Conservation (phyloP, 2,329 filamentous ascomycete species). For the Rhynchosporium secalis region DNA sequence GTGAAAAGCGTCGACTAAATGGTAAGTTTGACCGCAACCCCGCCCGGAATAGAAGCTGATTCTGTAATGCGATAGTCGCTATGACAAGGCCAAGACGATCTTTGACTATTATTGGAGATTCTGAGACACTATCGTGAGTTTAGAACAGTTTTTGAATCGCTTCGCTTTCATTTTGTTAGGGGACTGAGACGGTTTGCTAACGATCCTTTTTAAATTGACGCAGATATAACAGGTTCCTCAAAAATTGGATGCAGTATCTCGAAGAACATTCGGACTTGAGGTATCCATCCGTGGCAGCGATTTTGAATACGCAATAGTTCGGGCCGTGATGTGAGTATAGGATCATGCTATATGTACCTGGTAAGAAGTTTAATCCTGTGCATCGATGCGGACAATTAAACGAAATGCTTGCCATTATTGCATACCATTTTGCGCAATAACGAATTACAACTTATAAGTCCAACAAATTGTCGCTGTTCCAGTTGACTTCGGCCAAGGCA, state of each 20-base stretch:
- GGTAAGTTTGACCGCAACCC: slow-evolving; percentile 55
- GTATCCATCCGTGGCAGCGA: slow-evolving; percentile 67
- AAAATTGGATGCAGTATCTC: slow-evolving; percentile 86
- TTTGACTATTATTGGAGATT: slow-evolving; percentile 88
- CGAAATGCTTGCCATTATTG: slow-evolving; percentile 23
- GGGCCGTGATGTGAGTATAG: not conserved
- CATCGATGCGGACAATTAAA: slow-evolving; percentile 19
- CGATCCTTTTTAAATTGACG: slow-evolving; percentile 32
- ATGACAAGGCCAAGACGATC: slow-evolving; percentile 95
- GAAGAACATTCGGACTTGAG: slow-evolving; percentile 88
- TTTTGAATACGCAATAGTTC: slow-evolving; percentile 31
- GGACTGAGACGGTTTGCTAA: slow-evolving; percentile 32
- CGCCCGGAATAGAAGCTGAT: slow-evolving; percentile 18
- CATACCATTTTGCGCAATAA: slow-evolving; percentile 21
- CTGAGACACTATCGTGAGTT: slow-evolving; percentile 84
- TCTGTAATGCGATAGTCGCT: slow-evolving; percentile 61
- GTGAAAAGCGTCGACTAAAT: slow-evolving; percentile 88
- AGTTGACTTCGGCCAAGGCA: slow-evolving; percentile 19
- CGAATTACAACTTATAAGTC: slow-evolving; percentile 15
- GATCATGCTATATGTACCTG: slow-evolving; percentile 13
- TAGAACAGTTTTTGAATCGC: slow-evolving; percentile 8
- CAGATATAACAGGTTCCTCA: slow-evolving; percentile 79
- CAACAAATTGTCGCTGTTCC: slow-evolving; percentile 8
- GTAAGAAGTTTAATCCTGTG: slow-evolving; percentile 18
- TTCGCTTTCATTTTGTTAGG: not conserved